A percentile compares a stretch with the other conserved stretches of the same genome.
These are phyloP conservation scores for Sutorius eximius DNA, from an alignment of 1,284 basidiomycete genomes.

Conservation along the genomic window DNA sequence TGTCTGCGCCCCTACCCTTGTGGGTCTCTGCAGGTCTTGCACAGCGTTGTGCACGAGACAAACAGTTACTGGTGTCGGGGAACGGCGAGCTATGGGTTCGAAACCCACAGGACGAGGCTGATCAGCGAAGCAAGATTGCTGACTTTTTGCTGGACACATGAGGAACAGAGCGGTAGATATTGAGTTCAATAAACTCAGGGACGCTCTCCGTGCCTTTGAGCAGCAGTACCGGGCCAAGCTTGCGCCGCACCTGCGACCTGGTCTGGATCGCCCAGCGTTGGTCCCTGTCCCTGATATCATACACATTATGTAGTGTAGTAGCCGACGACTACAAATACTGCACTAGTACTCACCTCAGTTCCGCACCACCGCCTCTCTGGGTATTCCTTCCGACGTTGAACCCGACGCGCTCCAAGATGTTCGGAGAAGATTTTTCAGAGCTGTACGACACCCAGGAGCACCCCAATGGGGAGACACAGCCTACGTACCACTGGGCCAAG, in stretches of 20 bases:
- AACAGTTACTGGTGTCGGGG: not conserved
- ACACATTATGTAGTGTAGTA: conserved; percentile 29
- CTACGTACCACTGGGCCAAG: conserved; percentile 23
- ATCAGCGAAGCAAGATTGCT: conserved; percentile 35
- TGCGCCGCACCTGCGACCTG: not conserved
- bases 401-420: conserved; percentile 18
- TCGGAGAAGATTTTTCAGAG: conserved; percentile 31
- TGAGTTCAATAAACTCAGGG: not conserved
- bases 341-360: conserved; percentile 18
- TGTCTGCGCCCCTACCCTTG: conserved; percentile 35
- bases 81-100: conserved; percentile 25
- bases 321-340: conserved; percentile 37
- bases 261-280: not conserved
- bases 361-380: conserved; percentile 7
- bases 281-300: not conserved
- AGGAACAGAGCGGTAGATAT: not conserved
- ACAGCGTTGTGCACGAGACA: conserved; percentile 4
- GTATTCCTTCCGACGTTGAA: not conserved
- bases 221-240: not conserved
- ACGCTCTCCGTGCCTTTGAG: not conserved
- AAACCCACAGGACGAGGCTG: conserved; percentile 23
- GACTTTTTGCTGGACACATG: conserved; percentile 38
- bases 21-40: conserved; percentile 34
- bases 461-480: conserved; percentile 16
- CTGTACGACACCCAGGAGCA: conserved; percentile 23